A percentile compares a stretch with the other conserved stretches of the same genome.
Conservation (phyloP, 768 basidiomycete genomes). For the Pluteus cervinus region DNA sequence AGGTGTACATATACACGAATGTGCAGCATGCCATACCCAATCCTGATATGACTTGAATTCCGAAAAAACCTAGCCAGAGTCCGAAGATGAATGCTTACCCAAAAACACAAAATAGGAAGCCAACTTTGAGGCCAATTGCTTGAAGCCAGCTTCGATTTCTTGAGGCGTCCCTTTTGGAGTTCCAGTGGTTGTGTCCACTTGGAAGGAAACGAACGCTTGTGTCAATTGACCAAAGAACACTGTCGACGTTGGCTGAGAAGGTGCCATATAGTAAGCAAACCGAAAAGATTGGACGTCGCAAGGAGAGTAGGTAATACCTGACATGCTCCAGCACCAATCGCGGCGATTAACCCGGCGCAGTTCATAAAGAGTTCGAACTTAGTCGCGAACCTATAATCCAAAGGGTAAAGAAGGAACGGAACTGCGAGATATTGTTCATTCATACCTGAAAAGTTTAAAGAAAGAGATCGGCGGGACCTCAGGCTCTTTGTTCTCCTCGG, state of each 20-base stretch:
- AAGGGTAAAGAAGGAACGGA: constrained; percentile 7
- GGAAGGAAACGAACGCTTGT: constrained; percentile 53
- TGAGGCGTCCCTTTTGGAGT: constrained; percentile 16
- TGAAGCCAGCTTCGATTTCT: constrained; percentile 34
- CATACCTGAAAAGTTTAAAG: constrained; percentile 42
- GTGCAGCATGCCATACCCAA: constrained; percentile 59
- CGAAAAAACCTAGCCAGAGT: not conserved
- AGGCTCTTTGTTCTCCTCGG: constrained; percentile 21
- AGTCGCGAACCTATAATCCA: constrained; percentile 61
- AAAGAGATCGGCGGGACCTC: constrained; percentile 38
- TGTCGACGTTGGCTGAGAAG: constrained; percentile 64
- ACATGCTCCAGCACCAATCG: constrained; percentile 72
- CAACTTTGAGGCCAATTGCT: constrained; percentile 37
- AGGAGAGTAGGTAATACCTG: constrained; percentile 42
- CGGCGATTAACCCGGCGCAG: constrained; percentile 63
- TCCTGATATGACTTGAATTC: constrained; percentile 29
- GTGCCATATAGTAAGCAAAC: not conserved
- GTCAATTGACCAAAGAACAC: constrained; percentile 74
- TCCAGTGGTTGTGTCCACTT: constrained; percentile 18
- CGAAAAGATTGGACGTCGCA: too few relatives aligned
- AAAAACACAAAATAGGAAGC: constrained; percentile 54
- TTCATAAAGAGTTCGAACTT: constrained; percentile 61
- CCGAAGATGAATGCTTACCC: constrained; percentile 27
- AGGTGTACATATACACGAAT: constrained; percentile 51
- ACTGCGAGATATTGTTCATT: not conserved